phyloP scores from a whole-genome alignment of 2,329 filamentous ascomycete species.

The Pleomassaria siparia region DNA sequence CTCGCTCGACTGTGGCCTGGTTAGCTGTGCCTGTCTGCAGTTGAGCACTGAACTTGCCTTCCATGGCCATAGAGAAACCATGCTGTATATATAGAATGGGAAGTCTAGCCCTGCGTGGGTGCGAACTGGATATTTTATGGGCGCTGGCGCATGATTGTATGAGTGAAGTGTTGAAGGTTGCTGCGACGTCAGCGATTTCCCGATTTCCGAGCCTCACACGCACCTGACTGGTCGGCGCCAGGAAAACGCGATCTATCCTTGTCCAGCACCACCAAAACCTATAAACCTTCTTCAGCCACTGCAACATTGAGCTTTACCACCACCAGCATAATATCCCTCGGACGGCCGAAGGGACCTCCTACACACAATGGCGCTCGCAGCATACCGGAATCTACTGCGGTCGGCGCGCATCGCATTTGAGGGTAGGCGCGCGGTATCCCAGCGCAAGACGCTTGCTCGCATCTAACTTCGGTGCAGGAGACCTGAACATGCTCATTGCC shows the following conservation, averaged over 20 bases:
- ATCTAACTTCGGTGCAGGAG: conserved; percentile 57
- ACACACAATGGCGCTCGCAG: conserved; percentile 63
- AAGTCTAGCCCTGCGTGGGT: conserved; percentile 27
- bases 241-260: conserved; percentile 20
- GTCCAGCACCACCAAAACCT: conserved; percentile 21
- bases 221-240: conserved; percentile 27
- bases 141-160: conserved; percentile 31
- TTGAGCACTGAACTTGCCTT: conserved; percentile 53
- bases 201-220: conserved; percentile 9
- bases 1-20: conserved; percentile 63
- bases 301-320: conserved; percentile 12
- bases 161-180: conserved; percentile 7
- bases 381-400: conserved; percentile 80
- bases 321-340: neutral
- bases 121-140: conserved; percentile 21
- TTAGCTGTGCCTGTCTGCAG: conserved; percentile 13
- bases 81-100: conserved; percentile 44
- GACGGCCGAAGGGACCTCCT: conserved; percentile 18
- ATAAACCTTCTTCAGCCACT: conserved; percentile 20
- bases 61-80: conserved; percentile 89
- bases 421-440: conserved; percentile 54
- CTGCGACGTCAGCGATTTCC: conserved; percentile 23
- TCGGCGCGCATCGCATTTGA: conserved; percentile 81
- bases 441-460: neutral
- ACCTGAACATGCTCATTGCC: conserved; percentile 66